Conservation (phyloP, 768 basidiomycete genomes). For the Flagelloscypha sp. region DNA sequence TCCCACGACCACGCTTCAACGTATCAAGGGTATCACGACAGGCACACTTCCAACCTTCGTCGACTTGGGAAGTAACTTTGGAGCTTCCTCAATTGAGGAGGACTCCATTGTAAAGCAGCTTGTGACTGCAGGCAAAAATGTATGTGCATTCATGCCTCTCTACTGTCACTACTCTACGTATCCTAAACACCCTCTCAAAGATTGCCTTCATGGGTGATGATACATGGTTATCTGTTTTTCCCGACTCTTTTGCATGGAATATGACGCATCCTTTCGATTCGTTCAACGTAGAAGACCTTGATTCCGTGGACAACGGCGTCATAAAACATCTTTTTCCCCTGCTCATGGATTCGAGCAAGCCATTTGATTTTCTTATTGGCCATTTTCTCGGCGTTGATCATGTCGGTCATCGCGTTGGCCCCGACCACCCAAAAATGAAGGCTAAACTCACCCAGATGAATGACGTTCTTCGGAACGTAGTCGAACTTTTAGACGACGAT, state of each 20-base stretch:
- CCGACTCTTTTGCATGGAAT: slow-evolving; percentile 59
- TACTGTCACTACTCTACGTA: slow-evolving; percentile 2
- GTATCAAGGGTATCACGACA: slow-evolving; percentile 91
- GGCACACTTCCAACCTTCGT: slow-evolving; percentile 94
- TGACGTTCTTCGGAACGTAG: slow-evolving; percentile 60
- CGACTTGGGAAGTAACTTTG: slow-evolving; percentile 90
- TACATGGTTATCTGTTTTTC: slow-evolving; percentile 91
- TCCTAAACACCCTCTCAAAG: slow-evolving; percentile 32
- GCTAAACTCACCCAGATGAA: slow-evolving; percentile 88
- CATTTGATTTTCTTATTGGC: slow-evolving; percentile 85
- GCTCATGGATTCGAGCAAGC: slow-evolving; percentile 38
- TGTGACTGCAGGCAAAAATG: slow-evolving; percentile 47
- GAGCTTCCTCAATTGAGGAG: slow-evolving; percentile 76
- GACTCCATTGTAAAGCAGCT: slow-evolving; percentile 83
- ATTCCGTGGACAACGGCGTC: slow-evolving; percentile 91
- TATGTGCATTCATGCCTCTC: slow-evolving; percentile 20
- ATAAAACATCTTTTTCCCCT: slow-evolving; percentile 77
- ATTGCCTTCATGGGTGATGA: slow-evolving; percentile 94
- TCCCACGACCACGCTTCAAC: slow-evolving; percentile 89
- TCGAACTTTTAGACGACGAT: slow-evolving; percentile 70
- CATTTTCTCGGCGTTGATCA: slow-evolving; percentile 97
- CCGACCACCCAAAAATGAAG: slow-evolving; percentile 79
- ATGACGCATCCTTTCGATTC: slow-evolving; percentile 87
- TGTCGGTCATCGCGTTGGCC: slow-evolving; percentile 90
- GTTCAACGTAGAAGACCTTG: slow-evolving; percentile 97